Evolutionary conservation across 2,329 filamentous ascomycete genomes (phyloP), one percentile per base, ranked within the genome.

Genomic region (Ascosphaera acerosa): DNA sequence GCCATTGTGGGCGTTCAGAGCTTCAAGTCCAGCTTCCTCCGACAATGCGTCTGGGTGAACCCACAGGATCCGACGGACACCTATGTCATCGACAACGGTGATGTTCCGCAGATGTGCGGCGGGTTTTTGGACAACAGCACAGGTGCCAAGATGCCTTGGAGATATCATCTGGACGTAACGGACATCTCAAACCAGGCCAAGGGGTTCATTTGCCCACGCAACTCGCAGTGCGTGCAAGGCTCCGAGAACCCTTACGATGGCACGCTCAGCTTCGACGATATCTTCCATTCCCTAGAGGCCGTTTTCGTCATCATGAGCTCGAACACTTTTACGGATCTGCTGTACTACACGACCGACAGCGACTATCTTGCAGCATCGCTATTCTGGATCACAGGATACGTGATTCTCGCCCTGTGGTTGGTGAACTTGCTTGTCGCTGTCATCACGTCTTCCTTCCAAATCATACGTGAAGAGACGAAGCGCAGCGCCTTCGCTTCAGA

Each of bases 271-370:
- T 97, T 94, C 45, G 87, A 97, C 56, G 84, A 94, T 46, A 89
- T 97, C 25, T 54, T 78, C 18, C 72, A 94, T 39, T 92, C 82
- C 0, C 55, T 94, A 32, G 81, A 97, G 53, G 59, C 94, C 35
- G 82, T 97, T 2, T 97, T 97, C 46, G 80, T 97, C 32, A 74
- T 97, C 46, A 97, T 97, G 78, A 91, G 80, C 43, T 84, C 81
- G 30, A 97, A 97, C 48, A 97, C 87, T 0, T 97, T 89, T 51
- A 76, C 80, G 1, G 80, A 94, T 50, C 57, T 94, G 32, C 80
- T 97, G 60, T 97, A 97, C 51, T 76, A 80, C 42, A 81, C 84
- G 3, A 81, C 76, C 32, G 70, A 90, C 44, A 89, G 78, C 16
- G 87, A 97, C 48, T 94, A 90, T 43, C 64, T 90, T 4, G 66